Base-by-base conservation (phyloP, 176 grass and related monocot genomes). In the Luzula sylvatica region DNA sequence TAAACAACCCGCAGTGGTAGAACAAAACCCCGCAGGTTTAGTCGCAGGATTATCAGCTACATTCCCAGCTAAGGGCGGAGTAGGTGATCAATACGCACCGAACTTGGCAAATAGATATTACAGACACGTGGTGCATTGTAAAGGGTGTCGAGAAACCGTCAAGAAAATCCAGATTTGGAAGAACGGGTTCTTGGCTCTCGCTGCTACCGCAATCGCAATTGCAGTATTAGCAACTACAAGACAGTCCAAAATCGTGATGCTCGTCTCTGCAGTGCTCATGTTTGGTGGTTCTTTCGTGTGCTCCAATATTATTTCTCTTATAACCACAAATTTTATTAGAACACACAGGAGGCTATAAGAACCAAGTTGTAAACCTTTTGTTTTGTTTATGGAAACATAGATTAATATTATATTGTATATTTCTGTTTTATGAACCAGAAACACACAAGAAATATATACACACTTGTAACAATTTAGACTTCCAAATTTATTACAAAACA, bases 111-210 rank as follows among this genome's bases (percentile, higher is more conserved):
- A 77, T 65, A 45, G 81, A 25, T 98, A 90, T 52, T 90, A 75
- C 30, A 66, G 85, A 28, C 92, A 98, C 38, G 92, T 98, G 44
- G 92, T 90, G 63, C 92, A 98, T 65, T 98, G 92, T 82, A 87
- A 83, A 70, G 74, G 65, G 0, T 90, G 92, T 71, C 70, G 81
- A 48, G 66, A 17, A 0, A 42, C 6, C 11, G 77, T 90, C 15
- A 77, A 74, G 18, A 65, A 56, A 18, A 90, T 76, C 52, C 54
- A 67, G 13, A n/a, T 58, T 7, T 50, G 83, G 53, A 86, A 86
- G 64, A 71, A 74, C 8, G 67, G 52, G 4, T 68, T 96, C 1
- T 19, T 65, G 3, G 35, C 16, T 0, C 59, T 89, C 29, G 74
- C 81, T 0, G 55, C 78, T 0, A 63, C 56, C 21, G 62, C 81